These are phyloP conservation scores for Ustilago tritici DNA, from an alignment of 1,284 basidiomycete genomes.

Conservation along the genomic window DNA sequence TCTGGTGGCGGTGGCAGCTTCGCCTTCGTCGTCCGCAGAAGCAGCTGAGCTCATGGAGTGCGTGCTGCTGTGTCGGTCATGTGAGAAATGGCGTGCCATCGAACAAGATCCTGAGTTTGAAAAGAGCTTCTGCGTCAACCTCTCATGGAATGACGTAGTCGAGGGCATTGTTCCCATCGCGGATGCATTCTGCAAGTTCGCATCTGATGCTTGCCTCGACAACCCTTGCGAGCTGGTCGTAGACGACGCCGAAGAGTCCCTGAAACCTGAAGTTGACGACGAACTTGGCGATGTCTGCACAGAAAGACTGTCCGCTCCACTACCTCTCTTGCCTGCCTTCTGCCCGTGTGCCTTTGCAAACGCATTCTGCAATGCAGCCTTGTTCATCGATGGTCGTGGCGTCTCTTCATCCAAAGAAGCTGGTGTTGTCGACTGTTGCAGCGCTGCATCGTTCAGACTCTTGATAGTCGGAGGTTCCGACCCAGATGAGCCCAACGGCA, in stretches of 20 bases:
- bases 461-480: conserved; percentile 53
- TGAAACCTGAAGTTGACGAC: conserved; percentile 23
- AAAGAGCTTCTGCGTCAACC: conserved; percentile 47
- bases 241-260: conserved; percentile 36
- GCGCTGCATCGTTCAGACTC: conserved; percentile 35
- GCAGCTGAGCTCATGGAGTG: conserved; percentile 37
- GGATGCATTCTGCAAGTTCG: conserved; percentile 25
- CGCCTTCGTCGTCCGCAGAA: conserved; percentile 30
- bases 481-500: conserved; percentile 55
- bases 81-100: conserved; percentile 40
- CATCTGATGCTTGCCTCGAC: conserved; percentile 37
- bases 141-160: conserved; percentile 40
- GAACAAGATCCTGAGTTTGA: conserved; percentile 27
- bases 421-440: conserved; percentile 3
- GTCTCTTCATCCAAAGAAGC: conserved; percentile 33
- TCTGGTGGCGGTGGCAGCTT: background rate
- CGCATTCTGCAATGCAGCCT: conserved; percentile 35
- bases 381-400: conserved; percentile 50
- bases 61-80: conserved; percentile 42
- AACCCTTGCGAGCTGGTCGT: conserved; percentile 20
- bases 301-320: conserved; percentile 9
- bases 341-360: conserved; percentile 17
- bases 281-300: conserved; percentile 25
- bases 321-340: conserved; percentile 12
- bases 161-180: conserved; percentile 6